Percentiles rank a stretch among this genome's conserved stretches.
phyloP scores from a whole-genome alignment of 1,284 basidiomycete species.

The Heterobasidion irregulare region DNA sequence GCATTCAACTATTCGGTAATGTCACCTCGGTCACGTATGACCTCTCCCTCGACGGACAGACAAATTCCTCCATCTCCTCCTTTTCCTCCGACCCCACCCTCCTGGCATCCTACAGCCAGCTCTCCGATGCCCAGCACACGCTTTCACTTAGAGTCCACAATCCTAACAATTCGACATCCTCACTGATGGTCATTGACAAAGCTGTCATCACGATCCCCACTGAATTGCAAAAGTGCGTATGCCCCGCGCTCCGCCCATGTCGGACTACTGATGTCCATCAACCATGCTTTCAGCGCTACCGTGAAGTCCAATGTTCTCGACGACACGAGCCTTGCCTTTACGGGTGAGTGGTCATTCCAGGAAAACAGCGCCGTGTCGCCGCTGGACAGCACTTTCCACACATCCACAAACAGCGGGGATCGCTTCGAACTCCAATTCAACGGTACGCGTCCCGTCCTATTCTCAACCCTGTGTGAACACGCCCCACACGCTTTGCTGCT shows the following conservation, averaged over 20 bases:
- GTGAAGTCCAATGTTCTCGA: slow-evolving; percentile 26
- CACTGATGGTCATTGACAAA: slow-evolving; percentile 39
- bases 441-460: slow-evolving; percentile 26
- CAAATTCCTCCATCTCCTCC: slow-evolving; percentile 14
- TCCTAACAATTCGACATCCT: slow-evolving; percentile 24
- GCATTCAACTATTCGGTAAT: slow-evolving; percentile 43
- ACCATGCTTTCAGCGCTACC: slow-evolving; percentile 23
- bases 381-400: slow-evolving; percentile 26
- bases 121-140: slow-evolving; percentile 35
- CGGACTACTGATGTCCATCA: slow-evolving; percentile 3
- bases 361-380: slow-evolving; percentile 16
- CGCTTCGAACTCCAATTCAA: slow-evolving; percentile 33
- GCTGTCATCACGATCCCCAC: slow-evolving; percentile 33
- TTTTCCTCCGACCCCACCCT: slow-evolving; percentile 20
- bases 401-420: slow-evolving; percentile 41
- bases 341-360: slow-evolving; percentile 40
- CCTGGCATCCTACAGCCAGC: slow-evolving; percentile 33
- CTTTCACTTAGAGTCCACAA: slow-evolving; percentile 35
- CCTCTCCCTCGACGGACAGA: slow-evolving; percentile 36
- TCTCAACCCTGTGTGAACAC: neutral
- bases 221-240: slow-evolving; percentile 9
- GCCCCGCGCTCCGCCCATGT: neutral
- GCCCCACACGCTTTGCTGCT: neutral
- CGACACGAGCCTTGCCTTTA: slow-evolving; percentile 34
- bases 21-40: slow-evolving; percentile 31